Percentiles rank a stretch among this genome's conserved stretches.
Conservation (phyloP, 768 basidiomycete species). For the Cystobasidium onofrii region DNA sequence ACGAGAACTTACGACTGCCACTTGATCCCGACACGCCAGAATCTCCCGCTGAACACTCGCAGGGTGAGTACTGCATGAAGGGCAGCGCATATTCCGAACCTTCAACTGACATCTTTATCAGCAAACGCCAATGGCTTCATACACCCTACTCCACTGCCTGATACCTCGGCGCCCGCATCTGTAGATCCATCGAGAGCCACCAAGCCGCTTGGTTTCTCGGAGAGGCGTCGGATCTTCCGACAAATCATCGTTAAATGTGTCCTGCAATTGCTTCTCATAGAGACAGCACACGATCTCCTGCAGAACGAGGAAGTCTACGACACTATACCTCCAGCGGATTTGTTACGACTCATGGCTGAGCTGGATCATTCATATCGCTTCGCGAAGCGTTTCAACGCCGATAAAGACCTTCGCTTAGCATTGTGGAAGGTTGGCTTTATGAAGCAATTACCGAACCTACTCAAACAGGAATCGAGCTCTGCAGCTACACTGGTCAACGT, state of each 20-base stretch:
- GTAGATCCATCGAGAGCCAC: neutral
- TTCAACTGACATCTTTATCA: neutral
- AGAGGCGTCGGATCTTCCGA: conserved; percentile 59
- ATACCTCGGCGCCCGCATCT: conserved; percentile 48
- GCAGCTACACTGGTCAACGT: conserved; percentile 90
- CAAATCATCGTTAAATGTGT: conserved; percentile 99
- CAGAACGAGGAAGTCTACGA: conserved; percentile 84
- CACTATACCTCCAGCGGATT: conserved; percentile 86
- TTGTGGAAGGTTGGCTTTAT: conserved; percentile 99
- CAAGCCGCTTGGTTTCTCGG: conserved; percentile 32
- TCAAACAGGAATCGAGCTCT: conserved; percentile 97
- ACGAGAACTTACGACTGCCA: conserved; percentile 64
- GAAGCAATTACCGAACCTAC: conserved; percentile 94
- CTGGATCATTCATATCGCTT: conserved; percentile 97
- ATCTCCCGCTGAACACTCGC: neutral
- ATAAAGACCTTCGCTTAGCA: conserved; percentile 90
- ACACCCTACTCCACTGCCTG: conserved; percentile 63
- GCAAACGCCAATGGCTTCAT: conserved; percentile 44
- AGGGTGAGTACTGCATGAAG: neutral
- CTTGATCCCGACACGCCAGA: conserved; percentile 60
- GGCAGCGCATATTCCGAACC: conserved; percentile 36
- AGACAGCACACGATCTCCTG: conserved; percentile 90
- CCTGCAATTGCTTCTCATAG: conserved; percentile 86
- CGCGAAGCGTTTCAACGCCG: conserved; percentile 92
- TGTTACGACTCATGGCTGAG: conserved; percentile 86